Evolutionary conservation across 805 yeast species (phyloP), one percentile per base, ranked within the genome.

Genomic region (Barnettozyma siamensis): DNA sequence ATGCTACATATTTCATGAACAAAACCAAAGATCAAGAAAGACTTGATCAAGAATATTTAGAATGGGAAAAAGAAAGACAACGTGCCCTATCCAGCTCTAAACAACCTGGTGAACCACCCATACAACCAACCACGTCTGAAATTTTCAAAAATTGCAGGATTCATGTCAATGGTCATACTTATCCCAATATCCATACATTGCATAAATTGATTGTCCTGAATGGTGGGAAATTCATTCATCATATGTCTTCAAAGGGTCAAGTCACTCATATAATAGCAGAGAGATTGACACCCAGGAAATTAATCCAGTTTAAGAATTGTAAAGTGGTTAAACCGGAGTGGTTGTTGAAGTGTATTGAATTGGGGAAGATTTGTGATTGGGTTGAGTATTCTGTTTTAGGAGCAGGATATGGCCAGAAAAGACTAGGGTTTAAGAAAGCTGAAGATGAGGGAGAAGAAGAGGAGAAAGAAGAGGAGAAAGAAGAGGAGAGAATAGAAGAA

Each of bases 231-330:
- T 86, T 84, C 46, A 55, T 82, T 18, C 83, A 82, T 46, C 80
- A 76, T 60, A 60, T 91, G 32, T 69, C 76, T 5, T 78, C 82
- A 5, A 89, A 89, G 57, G 73, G 83, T 4, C 68, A 72, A 10
- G 93, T 82, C 0, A 85, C 97, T 0, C 98, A 93, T 62, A 82
- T 91, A 4, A 66, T 93, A 3, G 94, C 96, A 7, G 78, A 81
- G 41, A 69, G 77, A 23, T 59, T 91, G 47, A 88, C 98, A 0
- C 87, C 93, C 0, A 67, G 83, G 40, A 91, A 93, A 60, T 64
- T 68, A 41, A 55, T 73, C 3, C 82, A 84, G 59, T 87, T 77
- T 57, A 64, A 69, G 28, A 75, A 80, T 46, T 83, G 74, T 58
- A 80, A 76, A 49, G 95, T 93, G 3, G 94, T 88, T 2, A 72